Percentiles rank a stretch among this genome's conserved stretches.
These are phyloP conservation scores for Suillus variegatus DNA, from an alignment of 768 basidiomycete genomes.

Conservation along the genomic window DNA sequence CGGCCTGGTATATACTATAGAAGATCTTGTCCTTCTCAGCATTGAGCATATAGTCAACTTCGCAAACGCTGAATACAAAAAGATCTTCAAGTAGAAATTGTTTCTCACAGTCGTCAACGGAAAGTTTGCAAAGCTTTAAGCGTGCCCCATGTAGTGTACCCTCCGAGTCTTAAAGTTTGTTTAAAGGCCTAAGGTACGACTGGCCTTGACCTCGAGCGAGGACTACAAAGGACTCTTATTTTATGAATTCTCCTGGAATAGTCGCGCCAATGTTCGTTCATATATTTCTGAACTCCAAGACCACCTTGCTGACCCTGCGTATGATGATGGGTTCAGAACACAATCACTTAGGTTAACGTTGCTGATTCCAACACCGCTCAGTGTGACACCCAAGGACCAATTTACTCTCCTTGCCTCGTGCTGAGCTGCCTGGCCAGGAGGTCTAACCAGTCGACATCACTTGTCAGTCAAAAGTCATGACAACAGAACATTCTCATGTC, in stretches of 20 bases:
- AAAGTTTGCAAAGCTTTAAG: conserved; percentile 1
- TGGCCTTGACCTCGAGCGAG: neutral
- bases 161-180: neutral
- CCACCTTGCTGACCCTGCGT: neutral
- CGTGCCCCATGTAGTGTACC: neutral
- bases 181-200: neutral
- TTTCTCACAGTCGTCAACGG: neutral
- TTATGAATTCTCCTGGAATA: neutral
- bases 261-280: conserved; percentile 4
- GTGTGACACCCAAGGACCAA: neutral
- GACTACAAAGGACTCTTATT: neutral
- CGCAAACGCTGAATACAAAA: neutral
- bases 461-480: conserved; percentile 15
- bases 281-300: neutral
- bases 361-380: neutral
- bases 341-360: neutral
- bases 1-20: neutral
- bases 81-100: neutral
- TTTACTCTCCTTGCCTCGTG: neutral
- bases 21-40: conserved; percentile 12
- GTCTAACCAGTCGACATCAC: neutral
- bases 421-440: neutral
- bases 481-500: conserved; percentile 17
- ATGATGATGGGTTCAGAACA: neutral
- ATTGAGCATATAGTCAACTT: conserved; percentile 15